phyloP scores from a whole-genome alignment of 495 filamentous ascomycete genomes.

The Chaetomium fimeti region DNA sequence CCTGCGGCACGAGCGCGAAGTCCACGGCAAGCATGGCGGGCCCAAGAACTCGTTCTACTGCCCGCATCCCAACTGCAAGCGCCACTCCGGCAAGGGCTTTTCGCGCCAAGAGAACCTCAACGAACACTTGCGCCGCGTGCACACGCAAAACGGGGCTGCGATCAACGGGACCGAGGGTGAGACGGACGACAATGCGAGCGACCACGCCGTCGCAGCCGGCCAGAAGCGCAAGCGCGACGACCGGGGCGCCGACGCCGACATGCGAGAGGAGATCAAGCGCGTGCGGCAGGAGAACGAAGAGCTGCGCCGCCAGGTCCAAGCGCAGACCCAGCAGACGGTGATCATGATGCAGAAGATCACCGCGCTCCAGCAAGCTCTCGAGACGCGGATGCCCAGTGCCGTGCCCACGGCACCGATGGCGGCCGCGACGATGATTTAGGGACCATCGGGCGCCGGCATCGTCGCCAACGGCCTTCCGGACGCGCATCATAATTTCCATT shows the following conservation, averaged over 20 bases:
- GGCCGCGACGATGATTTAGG: conserved; percentile 28
- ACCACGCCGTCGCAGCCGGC: conserved; percentile 23
- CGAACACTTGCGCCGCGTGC: conserved; percentile 81
- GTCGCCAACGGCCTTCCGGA: not conserved
- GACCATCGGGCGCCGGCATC: conserved; percentile 15
- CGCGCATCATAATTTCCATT: not conserved
- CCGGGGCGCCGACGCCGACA: conserved; percentile 28
- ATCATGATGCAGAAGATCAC: conserved; percentile 35
- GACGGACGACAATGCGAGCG: conserved; percentile 39
- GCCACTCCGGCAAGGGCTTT: conserved; percentile 74
- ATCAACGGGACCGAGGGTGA: conserved; percentile 27
- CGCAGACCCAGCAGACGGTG: conserved; percentile 32
- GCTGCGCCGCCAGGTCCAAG: conserved; percentile 37
- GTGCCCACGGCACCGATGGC: conserved; percentile 19
- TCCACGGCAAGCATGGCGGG: conserved; percentile 81
- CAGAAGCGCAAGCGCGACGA: conserved; percentile 43
- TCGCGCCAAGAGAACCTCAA: conserved; percentile 83
- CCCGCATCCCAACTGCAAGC: conserved; percentile 75
- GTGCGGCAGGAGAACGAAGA: conserved; percentile 42
- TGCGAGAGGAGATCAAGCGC: conserved; percentile 44
- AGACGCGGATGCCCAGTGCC: conserved; percentile 14
- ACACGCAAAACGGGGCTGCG: conserved; percentile 45
- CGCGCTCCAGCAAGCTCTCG: conserved; percentile 27
- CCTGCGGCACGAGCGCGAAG: conserved; percentile 83
- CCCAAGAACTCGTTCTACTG: conserved; percentile 77